Conservation (phyloP, 2,329 filamentous ascomycete species). For the Helminthosporium solani region DNA sequence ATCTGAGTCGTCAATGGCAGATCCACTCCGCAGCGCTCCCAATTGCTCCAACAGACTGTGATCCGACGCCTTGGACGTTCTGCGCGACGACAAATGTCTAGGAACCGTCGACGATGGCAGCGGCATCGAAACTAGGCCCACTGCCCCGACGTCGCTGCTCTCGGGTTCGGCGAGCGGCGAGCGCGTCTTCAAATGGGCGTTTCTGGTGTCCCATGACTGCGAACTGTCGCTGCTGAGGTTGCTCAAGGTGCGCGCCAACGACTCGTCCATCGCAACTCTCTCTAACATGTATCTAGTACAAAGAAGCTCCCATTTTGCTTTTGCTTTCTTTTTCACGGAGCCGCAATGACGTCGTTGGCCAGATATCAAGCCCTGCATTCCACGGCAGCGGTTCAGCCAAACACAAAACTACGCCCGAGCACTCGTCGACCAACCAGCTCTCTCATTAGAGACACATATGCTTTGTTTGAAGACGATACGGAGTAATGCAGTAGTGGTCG, state of each 20-base stretch:
- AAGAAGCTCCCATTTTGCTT: constrained; percentile 12
- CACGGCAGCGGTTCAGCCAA: neutral
- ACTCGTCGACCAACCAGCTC: neutral
- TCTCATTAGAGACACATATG: neutral
- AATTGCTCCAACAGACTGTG: constrained; percentile 41
- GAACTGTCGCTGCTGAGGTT: constrained; percentile 44
- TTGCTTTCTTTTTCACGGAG: constrained; percentile 6
- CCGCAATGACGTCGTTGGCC: constrained; percentile 18
- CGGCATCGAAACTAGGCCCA: constrained; percentile 63
- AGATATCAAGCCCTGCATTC: neutral
- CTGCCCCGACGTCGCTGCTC: constrained; percentile 58
- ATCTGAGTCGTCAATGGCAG: constrained; percentile 53
- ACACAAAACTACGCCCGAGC: neutral
- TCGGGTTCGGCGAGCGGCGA: constrained; percentile 62
- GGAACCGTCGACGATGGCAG: constrained; percentile 53
- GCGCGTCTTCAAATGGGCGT: constrained; percentile 55
- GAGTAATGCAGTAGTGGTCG: neutral
- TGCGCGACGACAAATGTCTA: constrained; percentile 45
- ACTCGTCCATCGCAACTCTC: constrained; percentile 25
- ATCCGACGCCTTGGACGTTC: constrained; percentile 47
- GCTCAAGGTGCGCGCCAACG: constrained; percentile 38
- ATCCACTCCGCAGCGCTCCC: constrained; percentile 38
- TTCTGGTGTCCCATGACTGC: constrained; percentile 36
- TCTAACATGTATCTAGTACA: constrained; percentile 8
- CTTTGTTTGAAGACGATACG: neutral